A percentile compares a stretch with the other conserved stretches of the same genome.
Conservation (phyloP, 352 stramenopile species). For the Thalassiosira ordinaria region DNA sequence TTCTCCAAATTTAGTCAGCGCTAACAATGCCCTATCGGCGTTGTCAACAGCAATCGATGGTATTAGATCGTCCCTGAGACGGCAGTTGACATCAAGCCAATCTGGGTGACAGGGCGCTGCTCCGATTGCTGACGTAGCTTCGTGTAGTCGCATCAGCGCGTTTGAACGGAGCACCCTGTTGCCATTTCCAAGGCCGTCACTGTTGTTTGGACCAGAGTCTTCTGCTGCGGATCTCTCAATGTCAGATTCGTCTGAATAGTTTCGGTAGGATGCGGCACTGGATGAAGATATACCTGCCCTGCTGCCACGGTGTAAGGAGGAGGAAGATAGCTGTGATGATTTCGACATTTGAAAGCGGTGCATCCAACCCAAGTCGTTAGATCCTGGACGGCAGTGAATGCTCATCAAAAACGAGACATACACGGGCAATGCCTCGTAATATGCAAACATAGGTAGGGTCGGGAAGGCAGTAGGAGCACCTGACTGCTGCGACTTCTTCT, state of each 20-base stretch:
- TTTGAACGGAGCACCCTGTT: constrained; percentile 23
- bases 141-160: constrained; percentile 58
- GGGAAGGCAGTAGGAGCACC: neutral
- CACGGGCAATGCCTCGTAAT: constrained; percentile 62
- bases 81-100: constrained; percentile 73
- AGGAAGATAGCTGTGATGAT: too few species aligned
- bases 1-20: constrained; percentile 61
- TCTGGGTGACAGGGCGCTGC: constrained; percentile 78
- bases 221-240: too few species aligned
- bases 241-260: constrained; percentile 49
- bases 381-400: constrained; percentile 59
- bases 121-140: constrained; percentile 66
- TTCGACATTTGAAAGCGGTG: constrained; percentile 43
- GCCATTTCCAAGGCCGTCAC: too few species aligned
- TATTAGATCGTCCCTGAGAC: constrained; percentile 55
- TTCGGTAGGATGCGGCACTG: constrained; percentile 19
- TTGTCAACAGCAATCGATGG: constrained; percentile 50
- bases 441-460: constrained; percentile 42
- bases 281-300: constrained; percentile 30
- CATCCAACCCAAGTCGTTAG: constrained; percentile 58
- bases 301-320: too few species aligned
- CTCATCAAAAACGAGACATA: constrained; percentile 76
- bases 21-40: constrained; percentile 51
- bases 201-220: too few species aligned
- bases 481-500: neutral